phyloP scores from a whole-genome alignment of 495 filamentous ascomycete genomes.

The Penicillium daleae region DNA sequence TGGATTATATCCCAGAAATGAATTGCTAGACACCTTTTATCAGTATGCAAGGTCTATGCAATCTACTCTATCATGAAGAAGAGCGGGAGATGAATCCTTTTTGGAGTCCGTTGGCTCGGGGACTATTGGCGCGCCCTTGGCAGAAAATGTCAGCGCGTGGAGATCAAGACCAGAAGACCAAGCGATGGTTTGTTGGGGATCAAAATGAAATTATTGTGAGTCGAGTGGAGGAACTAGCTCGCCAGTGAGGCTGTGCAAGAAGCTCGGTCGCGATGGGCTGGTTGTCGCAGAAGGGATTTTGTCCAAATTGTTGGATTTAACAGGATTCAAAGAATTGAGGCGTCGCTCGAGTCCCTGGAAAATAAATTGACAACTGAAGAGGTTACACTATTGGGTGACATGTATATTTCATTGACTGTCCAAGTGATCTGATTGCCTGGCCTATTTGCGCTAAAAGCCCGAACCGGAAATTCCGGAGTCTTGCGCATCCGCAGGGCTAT shows the following conservation, averaged over 20 bases:
- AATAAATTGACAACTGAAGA: conserved; percentile 59
- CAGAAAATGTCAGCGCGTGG: conserved; percentile 22
- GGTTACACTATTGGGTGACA: conserved; percentile 60
- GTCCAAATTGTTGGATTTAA: conserved; percentile 66
- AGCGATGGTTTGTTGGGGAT: conserved; percentile 26
- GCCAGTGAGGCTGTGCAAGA: conserved; percentile 59
- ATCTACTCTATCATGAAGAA: conserved; percentile 71
- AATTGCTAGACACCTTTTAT: conserved; percentile 72
- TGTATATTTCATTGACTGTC: conserved; percentile 49
- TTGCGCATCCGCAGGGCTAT: no score
- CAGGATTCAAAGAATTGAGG: conserved; percentile 58
- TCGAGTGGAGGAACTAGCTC: conserved; percentile 62
- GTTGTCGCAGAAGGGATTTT: conserved; percentile 50
- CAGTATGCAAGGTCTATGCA: conserved; percentile 72
- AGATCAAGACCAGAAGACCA: conserved; percentile 25
- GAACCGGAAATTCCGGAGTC: no score
- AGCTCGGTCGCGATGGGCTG: conserved; percentile 65
- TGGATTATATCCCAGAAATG: conserved; percentile 47
- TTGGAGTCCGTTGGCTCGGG: conserved; percentile 60
- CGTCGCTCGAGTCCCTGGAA: conserved; percentile 51
- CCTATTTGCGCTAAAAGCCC: no score
- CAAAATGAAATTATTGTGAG: conserved; percentile 52
- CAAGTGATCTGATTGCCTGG: conserved; percentile 25
- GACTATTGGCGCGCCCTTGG: conserved; percentile 54
- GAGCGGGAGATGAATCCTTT: conserved; percentile 73